Percentiles rank a stretch among this genome's conserved stretches.
Evolutionary conservation across 768 basidiomycete genomes (phyloP).

Genomic region (Tylopilus rubrobrunneus): DNA sequence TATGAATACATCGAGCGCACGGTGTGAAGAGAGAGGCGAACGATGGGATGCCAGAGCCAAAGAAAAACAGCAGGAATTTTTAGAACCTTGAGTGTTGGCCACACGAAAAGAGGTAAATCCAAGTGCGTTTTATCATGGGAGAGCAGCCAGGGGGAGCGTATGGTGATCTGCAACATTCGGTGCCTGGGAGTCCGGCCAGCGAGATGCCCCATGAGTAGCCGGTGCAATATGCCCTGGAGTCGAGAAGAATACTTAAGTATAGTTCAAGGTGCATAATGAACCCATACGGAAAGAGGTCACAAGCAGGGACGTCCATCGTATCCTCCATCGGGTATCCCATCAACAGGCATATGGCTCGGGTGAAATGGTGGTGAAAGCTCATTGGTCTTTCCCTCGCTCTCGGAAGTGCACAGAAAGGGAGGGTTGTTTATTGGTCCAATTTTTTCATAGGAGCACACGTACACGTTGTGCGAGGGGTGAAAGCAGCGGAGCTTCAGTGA

Average conservation of each 20-base stretch:
- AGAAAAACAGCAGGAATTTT: constrained; percentile 20
- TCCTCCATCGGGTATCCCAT: constrained; percentile 28
- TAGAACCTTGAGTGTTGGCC: constrained; percentile 3
- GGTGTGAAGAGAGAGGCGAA: constrained; percentile 35
- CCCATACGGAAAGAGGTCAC: constrained; percentile 24
- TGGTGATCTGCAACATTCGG: constrained; percentile 21
- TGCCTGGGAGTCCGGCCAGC: constrained; percentile 28
- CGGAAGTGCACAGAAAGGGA: background rate
- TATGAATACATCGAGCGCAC: constrained; percentile 30
- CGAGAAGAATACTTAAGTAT: background rate
- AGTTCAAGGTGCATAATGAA: background rate
- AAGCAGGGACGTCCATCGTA: constrained; percentile 30
- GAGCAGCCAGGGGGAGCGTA: constrained; percentile 25
- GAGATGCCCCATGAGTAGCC: constrained; percentile 31
- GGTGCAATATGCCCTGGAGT: constrained; percentile 21
- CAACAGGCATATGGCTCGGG: background rate
- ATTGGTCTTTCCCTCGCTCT: background rate
- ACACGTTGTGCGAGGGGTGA: background rate
- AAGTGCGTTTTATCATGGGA: background rate
- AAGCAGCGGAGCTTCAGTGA: background rate
- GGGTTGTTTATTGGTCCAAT: background rate
- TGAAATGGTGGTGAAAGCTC: background rate
- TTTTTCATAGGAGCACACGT: background rate
- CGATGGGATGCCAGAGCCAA: constrained; percentile 33
- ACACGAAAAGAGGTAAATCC: constrained; percentile 12